Evolutionary conservation across 805 yeast genomes (phyloP).

Genomic region (Babjeviella inositovora): DNA sequence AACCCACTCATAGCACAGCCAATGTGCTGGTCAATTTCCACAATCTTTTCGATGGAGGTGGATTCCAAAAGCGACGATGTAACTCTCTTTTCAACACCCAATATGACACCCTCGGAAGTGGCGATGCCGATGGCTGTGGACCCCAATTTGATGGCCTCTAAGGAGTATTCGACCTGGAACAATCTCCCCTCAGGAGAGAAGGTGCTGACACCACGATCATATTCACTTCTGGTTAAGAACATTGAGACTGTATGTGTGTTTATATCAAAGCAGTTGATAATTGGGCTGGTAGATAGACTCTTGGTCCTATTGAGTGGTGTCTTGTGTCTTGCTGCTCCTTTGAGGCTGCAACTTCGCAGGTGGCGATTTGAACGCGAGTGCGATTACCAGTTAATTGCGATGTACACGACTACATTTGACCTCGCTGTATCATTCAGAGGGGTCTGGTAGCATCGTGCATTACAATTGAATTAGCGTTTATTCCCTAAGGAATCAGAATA

Average conservation of each 20-base stretch:
- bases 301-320: no score
- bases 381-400: no score
- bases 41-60: constrained; percentile 87
- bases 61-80: constrained; percentile 85
- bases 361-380: no score
- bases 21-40: constrained; percentile 84
- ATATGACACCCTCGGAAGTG: constrained; percentile 88
- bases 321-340: no score
- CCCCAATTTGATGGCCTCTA: constrained; percentile 94
- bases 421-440: no score
- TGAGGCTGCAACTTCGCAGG: no score
- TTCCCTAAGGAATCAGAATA: no score
- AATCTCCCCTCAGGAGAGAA: constrained; percentile 98
- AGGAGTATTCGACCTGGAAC: constrained; percentile 94
- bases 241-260: constrained; percentile 21
- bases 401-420: no score
- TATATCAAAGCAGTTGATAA: no score
- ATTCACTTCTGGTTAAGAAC: constrained; percentile 99
- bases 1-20: constrained; percentile 99
- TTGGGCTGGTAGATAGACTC: no score
- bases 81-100: constrained; percentile 95
- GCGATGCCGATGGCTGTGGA: constrained; percentile 96
- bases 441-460: no score
- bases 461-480: no score
- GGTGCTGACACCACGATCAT: constrained; percentile 97